Evolutionary conservation across 768 basidiomycete genomes (phyloP), one percentile per base, ranked within the genome.

Genomic region (Chalciporus piperatus): DNA sequence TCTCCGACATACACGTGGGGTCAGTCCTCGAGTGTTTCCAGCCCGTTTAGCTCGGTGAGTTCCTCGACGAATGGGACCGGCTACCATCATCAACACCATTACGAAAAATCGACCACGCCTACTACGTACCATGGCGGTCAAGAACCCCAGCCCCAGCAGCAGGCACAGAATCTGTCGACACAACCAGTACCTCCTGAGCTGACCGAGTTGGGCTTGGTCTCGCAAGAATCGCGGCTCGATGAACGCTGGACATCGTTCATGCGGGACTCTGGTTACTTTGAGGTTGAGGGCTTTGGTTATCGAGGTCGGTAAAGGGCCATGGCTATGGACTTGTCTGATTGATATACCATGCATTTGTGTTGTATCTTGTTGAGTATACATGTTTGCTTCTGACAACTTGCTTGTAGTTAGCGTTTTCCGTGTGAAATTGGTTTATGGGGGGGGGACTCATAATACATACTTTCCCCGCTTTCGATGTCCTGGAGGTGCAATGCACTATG

Each of bases 231-330:
- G 40, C 69, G 79, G 33, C 59, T 83, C 35, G 80, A 81, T 45
- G 79, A 80, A 59, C 70, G 80, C 20, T 84, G 83, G 83, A 76
- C 76, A 48, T 77, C 76, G 25, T 83, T 84, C 59, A 80, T 84
- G 80, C 76, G 78, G 20, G 77, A 83, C 48, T 79, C 77, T 8
- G 78, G 81, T 3, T 70, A 74, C n/a, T 54, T 62, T 10, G 30
- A 32, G 30, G 30, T 77, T 28, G 74, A 72, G 52, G 66, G 65
- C 13, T 68, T 66, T 30, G 66, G 64, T 6, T 68, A 62, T 45
- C 58, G 68, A 22, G 19, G 40, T 45, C 61, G 64, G 38, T 69
- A 37, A 58, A 16, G 12, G 4, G 16, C 32, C 32, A 11, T 32
- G 12, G 6, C 32, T 12, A 32, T 32, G 32, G 32, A 32, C 12